A percentile compares a stretch with the other conserved stretches of the same genome.
phyloP scores from a whole-genome alignment of 164 flowering plant genomes.

The Tinospora cordifolia region DNA sequence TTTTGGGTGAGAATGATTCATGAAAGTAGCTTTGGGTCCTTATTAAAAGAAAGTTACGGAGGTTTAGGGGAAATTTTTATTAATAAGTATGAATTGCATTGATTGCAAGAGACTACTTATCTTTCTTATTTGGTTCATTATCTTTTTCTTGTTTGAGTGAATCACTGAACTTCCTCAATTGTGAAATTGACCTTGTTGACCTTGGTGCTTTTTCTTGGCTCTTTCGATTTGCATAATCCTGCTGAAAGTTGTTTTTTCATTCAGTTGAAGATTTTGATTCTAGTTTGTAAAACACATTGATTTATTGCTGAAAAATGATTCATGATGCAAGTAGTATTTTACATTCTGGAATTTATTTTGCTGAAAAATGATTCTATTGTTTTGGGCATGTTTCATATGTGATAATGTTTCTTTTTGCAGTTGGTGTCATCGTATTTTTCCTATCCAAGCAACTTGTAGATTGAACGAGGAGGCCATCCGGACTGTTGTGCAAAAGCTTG shows the following conservation, averaged over 20 bases:
- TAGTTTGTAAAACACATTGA: not conserved
- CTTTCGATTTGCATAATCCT: not conserved
- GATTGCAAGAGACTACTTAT: not conserved
- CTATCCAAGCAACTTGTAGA: slow-evolving; percentile 68
- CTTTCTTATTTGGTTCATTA: not conserved
- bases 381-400: not conserved
- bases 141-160: not conserved
- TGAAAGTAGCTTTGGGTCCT: no score
- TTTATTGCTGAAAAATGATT: not conserved
- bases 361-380: not conserved
- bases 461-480: slow-evolving; percentile 53
- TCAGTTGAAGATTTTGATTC: not conserved
- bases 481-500: slow-evolving; percentile 47
- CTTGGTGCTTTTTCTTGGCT: not conserved
- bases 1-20: no score
- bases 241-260: not conserved
- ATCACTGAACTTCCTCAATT: not conserved
- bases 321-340: not conserved
- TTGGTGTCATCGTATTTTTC: slow-evolving; percentile 88
- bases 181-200: not conserved
- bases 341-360: not conserved
- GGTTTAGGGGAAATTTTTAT: not conserved
- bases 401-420: slow-evolving; percentile 30
- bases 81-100: not conserved
- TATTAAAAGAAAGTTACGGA: not conserved